phyloP scores from a whole-genome alignment of 805 yeast species.

The Candida khao-thaluensis region DNA sequence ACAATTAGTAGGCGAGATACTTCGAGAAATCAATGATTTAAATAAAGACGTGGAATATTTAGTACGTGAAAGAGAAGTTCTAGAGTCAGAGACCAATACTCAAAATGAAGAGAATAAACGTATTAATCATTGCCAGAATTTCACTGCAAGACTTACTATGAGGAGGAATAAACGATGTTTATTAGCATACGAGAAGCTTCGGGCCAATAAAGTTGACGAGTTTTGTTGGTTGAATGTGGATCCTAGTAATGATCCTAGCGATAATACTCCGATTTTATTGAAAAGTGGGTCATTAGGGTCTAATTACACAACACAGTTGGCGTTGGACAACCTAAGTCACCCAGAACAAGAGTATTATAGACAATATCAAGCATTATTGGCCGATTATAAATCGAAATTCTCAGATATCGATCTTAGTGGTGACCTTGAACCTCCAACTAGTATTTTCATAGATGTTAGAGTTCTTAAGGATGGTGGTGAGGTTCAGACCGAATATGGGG shows the following conservation, averaged over 20 bases:
- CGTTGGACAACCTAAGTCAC: slow-evolving; percentile 59
- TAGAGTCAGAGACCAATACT: slow-evolving; percentile 1
- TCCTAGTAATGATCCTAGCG: slow-evolving; percentile 23
- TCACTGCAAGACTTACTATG: slow-evolving; percentile 73
- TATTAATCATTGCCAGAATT: slow-evolving; percentile 59
- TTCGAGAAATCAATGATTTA: slow-evolving; percentile 69
- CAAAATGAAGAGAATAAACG: slow-evolving; percentile 37
- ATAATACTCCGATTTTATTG: neutral
- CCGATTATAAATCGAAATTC: slow-evolving; percentile 74
- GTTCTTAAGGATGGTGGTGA: slow-evolving; percentile 95
- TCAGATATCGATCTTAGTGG: slow-evolving; percentile 87
- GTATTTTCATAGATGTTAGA: slow-evolving; percentile 89
- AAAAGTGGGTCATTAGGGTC: slow-evolving; percentile 15
- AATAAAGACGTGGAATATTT: slow-evolving; percentile 55
- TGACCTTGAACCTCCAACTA: slow-evolving; percentile 84
- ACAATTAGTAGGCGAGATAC: slow-evolving; percentile 64
- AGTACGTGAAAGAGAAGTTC: slow-evolving; percentile 24
- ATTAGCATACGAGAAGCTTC: slow-evolving; percentile 72
- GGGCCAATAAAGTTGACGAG: slow-evolving; percentile 67
- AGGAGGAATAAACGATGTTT: slow-evolving; percentile 87
- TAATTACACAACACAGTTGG: slow-evolving; percentile 27
- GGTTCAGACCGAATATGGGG: slow-evolving; percentile 96
- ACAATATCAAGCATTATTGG: slow-evolving; percentile 66
- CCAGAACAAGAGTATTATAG: slow-evolving; percentile 77
- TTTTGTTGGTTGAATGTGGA: slow-evolving; percentile 71